These are phyloP conservation scores for Aspergillus flavus DNA, from an alignment of 2,329 filamentous ascomycete species.

Conservation along the genomic window DNA sequence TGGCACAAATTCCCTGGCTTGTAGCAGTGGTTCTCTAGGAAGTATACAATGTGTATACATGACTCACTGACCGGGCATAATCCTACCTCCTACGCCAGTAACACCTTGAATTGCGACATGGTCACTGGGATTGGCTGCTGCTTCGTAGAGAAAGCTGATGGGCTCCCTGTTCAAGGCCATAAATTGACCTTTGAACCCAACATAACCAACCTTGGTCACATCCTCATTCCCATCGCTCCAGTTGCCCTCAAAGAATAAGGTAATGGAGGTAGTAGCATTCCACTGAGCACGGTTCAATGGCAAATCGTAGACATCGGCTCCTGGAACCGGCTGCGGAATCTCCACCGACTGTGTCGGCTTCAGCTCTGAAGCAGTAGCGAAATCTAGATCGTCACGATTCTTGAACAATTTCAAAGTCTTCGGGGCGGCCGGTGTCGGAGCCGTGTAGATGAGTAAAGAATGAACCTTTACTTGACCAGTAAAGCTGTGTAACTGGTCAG, in stretches of 20 bases:
- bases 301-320: constrained; percentile 75
- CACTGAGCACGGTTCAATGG: constrained; percentile 86
- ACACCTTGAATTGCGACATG: constrained; percentile 60
- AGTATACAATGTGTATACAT: not conserved
- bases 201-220: constrained; percentile 74
- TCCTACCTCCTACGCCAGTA: constrained; percentile 39
- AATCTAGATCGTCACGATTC: constrained; percentile 88
- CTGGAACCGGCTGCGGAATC: constrained; percentile 68
- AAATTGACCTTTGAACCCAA: constrained; percentile 94
- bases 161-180: constrained; percentile 84
- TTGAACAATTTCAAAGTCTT: constrained; percentile 82
- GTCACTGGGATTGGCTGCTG: constrained; percentile 86
- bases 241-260: constrained; percentile 90
- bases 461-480: constrained; percentile 92
- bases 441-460: constrained; percentile 81
- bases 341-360: constrained; percentile 74
- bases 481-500: constrained; percentile 61
- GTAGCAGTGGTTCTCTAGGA: not conserved
- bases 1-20: not conserved
- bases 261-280: constrained; percentile 78
- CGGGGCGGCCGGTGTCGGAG: constrained; percentile 70
- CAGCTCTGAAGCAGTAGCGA: constrained; percentile 70
- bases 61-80: constrained; percentile 47
- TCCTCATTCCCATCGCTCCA: constrained; percentile 80
- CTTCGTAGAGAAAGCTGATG: constrained; percentile 86